These are phyloP conservation scores for Penicillium sp. DNA, from an alignment of 2,329 filamentous ascomycete genomes.

Conservation along the genomic window DNA sequence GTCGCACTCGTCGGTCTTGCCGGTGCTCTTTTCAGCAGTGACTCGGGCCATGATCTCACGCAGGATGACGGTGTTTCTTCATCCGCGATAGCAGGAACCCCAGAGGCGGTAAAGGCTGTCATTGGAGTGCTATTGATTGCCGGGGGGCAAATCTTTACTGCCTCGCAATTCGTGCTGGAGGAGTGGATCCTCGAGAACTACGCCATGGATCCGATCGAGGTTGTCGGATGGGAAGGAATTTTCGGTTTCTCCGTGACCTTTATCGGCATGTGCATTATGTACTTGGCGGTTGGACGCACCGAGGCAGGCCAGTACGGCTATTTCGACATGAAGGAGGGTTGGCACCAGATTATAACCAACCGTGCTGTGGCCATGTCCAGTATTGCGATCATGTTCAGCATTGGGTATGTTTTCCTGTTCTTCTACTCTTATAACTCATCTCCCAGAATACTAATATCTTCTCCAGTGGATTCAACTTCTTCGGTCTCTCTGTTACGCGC, in stretches of 20 bases:
- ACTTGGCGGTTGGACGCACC: slow-evolving; percentile 74
- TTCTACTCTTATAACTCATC: background rate
- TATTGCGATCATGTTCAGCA: slow-evolving; percentile 93
- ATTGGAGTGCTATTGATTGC: slow-evolving; percentile 89
- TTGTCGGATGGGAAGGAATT: slow-evolving; percentile 94
- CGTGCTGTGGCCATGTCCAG: slow-evolving; percentile 72
- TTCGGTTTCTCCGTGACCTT: slow-evolving; percentile 85
- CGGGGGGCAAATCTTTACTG: slow-evolving; percentile 93
- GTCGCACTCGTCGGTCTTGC: slow-evolving; percentile 89
- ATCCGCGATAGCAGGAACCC: slow-evolving; percentile 45
- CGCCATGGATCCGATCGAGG: slow-evolving; percentile 78
- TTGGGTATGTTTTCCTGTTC: slow-evolving; percentile 65
- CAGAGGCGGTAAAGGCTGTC: slow-evolving; percentile 67
- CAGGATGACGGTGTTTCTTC: slow-evolving; percentile 30
- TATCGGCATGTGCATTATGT: slow-evolving; percentile 75
- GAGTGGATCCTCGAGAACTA: slow-evolving; percentile 86
- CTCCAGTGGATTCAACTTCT: slow-evolving; percentile 92
- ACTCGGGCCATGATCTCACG: slow-evolving; percentile 39
- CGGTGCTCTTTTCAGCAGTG: slow-evolving; percentile 73
- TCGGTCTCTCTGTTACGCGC: slow-evolving; percentile 89
- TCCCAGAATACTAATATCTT: slow-evolving; percentile 10
- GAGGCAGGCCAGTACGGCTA: slow-evolving; percentile 74
- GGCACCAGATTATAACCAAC: slow-evolving; percentile 75
- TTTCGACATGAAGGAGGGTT: slow-evolving; percentile 86
- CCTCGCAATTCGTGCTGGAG: slow-evolving; percentile 92